A percentile compares a stretch with the other conserved stretches of the same genome.
These are phyloP conservation scores for Pseudodiploospora longispora DNA, from an alignment of 2,329 filamentous ascomycete genomes.

Conservation along the genomic window DNA sequence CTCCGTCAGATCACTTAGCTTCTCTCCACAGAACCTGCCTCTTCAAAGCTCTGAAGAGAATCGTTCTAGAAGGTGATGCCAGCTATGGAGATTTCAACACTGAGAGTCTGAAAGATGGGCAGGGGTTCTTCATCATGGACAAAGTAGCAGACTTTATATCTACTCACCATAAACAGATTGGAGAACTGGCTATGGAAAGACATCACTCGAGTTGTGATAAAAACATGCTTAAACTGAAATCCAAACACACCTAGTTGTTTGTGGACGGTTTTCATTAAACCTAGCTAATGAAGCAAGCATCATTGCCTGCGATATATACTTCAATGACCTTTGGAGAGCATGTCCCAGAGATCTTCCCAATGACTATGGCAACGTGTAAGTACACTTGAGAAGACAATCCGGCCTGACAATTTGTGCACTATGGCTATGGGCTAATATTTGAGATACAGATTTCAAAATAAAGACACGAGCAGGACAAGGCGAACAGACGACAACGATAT, in stretches of 20 bases:
- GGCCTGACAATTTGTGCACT: too few relatives aligned
- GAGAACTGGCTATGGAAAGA: constrained; percentile 21
- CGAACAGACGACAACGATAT: too few relatives aligned
- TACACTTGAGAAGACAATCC: too few relatives aligned
- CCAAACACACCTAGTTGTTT: too few relatives aligned
- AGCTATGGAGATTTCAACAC: constrained; percentile 27
- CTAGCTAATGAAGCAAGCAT: not conserved
- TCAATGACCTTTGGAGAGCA: not conserved
- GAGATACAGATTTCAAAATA: too few relatives aligned
- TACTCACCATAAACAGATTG: constrained; percentile 29
- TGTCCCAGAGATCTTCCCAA: too few relatives aligned
- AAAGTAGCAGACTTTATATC: constrained; percentile 34
- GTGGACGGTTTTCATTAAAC: too few relatives aligned
- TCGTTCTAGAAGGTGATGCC: constrained; percentile 38
- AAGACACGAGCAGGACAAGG: too few relatives aligned
- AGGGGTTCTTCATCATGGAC: constrained; percentile 37
- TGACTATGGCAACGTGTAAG: too few relatives aligned
- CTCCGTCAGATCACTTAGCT: constrained; percentile 16
- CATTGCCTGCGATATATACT: not conserved
- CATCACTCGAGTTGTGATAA: constrained; percentile 13
- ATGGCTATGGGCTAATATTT: too few relatives aligned
- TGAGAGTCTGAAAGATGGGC: constrained; percentile 20
- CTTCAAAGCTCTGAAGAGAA: constrained; percentile 37
- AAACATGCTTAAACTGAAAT: not conserved
- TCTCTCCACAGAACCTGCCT: constrained; percentile 24